phyloP scores from a whole-genome alignment of 2,329 filamentous ascomycete genomes.

The Verticillium isaacii region DNA sequence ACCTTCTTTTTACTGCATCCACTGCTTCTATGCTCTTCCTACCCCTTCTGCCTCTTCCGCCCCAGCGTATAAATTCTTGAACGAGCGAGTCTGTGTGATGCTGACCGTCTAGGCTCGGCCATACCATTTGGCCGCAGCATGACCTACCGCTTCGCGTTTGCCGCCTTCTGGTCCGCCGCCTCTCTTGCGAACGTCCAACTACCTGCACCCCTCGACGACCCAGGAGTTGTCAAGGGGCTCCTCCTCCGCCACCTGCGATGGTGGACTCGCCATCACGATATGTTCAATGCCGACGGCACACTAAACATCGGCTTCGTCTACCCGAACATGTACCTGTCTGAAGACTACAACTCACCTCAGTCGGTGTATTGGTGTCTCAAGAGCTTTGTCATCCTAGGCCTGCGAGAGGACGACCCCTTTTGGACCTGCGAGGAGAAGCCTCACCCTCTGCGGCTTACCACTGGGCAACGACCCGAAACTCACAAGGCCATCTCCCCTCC shows the following conservation, averaged over 20 bases:
- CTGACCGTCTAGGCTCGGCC: slow-evolving; percentile 28
- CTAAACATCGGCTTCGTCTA: slow-evolving; percentile 34
- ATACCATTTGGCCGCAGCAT: slow-evolving; percentile 41
- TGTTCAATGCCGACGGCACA: slow-evolving; percentile 70
- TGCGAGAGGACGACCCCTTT: slow-evolving; percentile 28
- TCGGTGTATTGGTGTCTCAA: slow-evolving; percentile 45
- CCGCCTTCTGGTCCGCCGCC: slow-evolving; percentile 35
- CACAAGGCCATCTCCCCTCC: slow-evolving; percentile 17
- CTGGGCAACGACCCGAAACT: background rate
- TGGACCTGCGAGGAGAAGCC: slow-evolving; percentile 32
- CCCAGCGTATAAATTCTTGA: too few species aligned
- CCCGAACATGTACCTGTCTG: slow-evolving; percentile 26
- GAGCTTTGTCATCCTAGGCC: slow-evolving; percentile 29
- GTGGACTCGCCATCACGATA: slow-evolving; percentile 65
- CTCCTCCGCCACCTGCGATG: slow-evolving; percentile 69
- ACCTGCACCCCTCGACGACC: slow-evolving; percentile 22
- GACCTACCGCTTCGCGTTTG: slow-evolving; percentile 39
- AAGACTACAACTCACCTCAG: slow-evolving; percentile 46
- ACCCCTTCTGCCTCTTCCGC: background rate
- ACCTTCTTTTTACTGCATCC: too few species aligned
- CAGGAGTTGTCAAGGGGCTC: slow-evolving; percentile 51
- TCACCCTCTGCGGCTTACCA: slow-evolving; percentile 22
- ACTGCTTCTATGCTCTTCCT: background rate
- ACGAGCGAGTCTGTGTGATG: background rate
- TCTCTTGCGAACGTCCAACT: slow-evolving; percentile 30